These are phyloP conservation scores for Saturnispora mendoncae DNA, from an alignment of 805 yeast genomes.

Conservation along the genomic window DNA sequence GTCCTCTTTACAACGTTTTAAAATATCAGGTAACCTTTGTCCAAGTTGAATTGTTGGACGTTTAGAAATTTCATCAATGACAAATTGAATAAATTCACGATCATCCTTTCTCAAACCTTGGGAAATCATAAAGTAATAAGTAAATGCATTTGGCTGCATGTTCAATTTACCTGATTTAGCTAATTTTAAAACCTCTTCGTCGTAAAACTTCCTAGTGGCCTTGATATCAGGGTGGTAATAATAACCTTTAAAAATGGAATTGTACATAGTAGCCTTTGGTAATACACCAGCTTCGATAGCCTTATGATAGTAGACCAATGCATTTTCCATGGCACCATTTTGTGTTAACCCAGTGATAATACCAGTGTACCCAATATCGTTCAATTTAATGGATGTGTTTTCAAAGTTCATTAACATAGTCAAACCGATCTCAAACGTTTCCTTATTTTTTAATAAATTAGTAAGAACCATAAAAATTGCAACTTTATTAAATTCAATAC, in stretches of 20 bases:
- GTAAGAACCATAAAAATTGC: conserved; percentile 46
- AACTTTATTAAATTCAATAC: conserved; percentile 33
- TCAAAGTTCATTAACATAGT: conserved; percentile 36
- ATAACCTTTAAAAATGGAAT: conserved; percentile 43
- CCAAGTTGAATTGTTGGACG: conserved; percentile 31
- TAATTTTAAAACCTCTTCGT: conserved; percentile 23
- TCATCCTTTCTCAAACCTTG: conserved; percentile 31
- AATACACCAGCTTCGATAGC: conserved; percentile 29
- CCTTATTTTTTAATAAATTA: conserved; percentile 41
- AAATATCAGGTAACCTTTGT: conserved; percentile 30
- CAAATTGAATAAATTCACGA: conserved; percentile 25
- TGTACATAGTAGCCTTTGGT: conserved; percentile 33
- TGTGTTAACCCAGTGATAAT: conserved; percentile 41
- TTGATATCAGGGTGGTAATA: conserved; percentile 26
- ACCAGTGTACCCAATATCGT: conserved; percentile 35
- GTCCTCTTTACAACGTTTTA: not conserved
- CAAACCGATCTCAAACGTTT: conserved; percentile 44
- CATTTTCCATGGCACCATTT: conserved; percentile 34
- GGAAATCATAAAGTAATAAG: conserved; percentile 39
- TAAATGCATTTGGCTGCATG: conserved; percentile 37
- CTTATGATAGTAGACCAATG: conserved; percentile 33
- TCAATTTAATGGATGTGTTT: conserved; percentile 24
- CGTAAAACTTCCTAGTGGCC: conserved; percentile 35
- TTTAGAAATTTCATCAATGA: conserved; percentile 33
- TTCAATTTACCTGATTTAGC: conserved; percentile 17